Percentiles rank a stretch among this genome's conserved stretches.
These are phyloP conservation scores for Chaetomidium leptoderma DNA, from an alignment of 495 filamentous ascomycete genomes.

Conservation along the genomic window DNA sequence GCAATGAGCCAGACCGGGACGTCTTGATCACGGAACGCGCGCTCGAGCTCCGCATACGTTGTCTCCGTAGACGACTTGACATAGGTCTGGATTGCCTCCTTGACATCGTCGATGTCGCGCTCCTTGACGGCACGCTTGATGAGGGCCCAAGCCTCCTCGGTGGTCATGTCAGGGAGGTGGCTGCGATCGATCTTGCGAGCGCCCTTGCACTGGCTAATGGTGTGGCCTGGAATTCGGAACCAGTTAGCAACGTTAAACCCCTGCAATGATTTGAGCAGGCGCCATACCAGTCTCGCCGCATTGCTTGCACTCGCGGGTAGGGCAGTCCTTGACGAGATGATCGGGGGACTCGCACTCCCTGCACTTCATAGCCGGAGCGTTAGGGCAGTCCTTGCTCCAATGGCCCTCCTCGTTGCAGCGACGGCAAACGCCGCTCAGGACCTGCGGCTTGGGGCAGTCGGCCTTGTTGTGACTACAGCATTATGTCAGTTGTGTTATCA, in stretches of 20 bases:
- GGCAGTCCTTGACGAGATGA: conserved; percentile 65
- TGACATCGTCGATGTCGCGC: conserved; percentile 69
- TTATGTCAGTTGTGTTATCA: conserved; percentile 17
- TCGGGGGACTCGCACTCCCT: conserved; percentile 62
- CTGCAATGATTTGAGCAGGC: background rate
- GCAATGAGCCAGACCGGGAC: conserved; percentile 71
- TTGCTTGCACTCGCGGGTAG: conserved; percentile 65
- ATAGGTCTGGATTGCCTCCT: conserved; percentile 67
- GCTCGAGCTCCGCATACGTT: conserved; percentile 69
- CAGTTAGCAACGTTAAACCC: conserved; percentile 8
- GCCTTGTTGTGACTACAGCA: conserved; percentile 46
- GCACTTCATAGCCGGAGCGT: conserved; percentile 56
- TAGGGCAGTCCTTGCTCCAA: conserved; percentile 62
- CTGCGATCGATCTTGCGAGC: conserved; percentile 64
- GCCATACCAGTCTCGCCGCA: conserved; percentile 65
- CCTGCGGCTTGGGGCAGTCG: conserved; percentile 46
- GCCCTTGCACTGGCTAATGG: conserved; percentile 59
- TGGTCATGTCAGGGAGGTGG: conserved; percentile 51
- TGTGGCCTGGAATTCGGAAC: conserved; percentile 53
- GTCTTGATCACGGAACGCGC: conserved; percentile 60
- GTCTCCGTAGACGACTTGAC: conserved; percentile 64
- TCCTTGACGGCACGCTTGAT: conserved; percentile 60
- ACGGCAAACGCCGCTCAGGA: conserved; percentile 58
- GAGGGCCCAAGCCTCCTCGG: conserved; percentile 66
- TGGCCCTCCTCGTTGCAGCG: conserved; percentile 72